These are phyloP conservation scores for Loxodes magnus DNA, from an alignment of 73 alveolate species.

Conservation along the genomic window DNA sequence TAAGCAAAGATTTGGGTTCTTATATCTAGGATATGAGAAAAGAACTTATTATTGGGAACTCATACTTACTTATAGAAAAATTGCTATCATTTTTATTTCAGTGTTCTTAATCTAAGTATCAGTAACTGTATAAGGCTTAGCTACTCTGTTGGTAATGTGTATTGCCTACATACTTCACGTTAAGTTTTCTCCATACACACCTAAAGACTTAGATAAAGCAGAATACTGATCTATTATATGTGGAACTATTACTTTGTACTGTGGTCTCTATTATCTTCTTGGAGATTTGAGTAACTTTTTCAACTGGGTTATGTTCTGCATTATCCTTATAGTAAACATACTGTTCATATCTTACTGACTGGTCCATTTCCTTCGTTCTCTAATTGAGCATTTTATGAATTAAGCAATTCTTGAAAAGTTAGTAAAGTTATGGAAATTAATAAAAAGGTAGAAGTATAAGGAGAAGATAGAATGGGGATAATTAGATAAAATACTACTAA, in stretches of 20 bases:
- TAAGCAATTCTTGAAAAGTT: too few relatives aligned
- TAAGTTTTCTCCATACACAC: not conserved
- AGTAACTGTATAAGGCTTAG: not conserved
- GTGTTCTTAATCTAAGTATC: conserved; percentile 13
- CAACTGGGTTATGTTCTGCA: too few relatives aligned
- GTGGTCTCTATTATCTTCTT: conserved; percentile 2
- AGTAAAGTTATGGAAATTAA: too few relatives aligned
- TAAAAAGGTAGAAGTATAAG: too few relatives aligned
- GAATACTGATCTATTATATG: not conserved
- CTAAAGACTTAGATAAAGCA: not conserved
- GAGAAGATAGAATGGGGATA: too few relatives aligned
- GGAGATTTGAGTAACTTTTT: not conserved
- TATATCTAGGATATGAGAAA: conserved; percentile 39
- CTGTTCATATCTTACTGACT: too few relatives aligned
- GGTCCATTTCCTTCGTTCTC: too few relatives aligned
- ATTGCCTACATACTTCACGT: not conserved
- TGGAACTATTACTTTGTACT: not conserved
- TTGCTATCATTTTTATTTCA: conserved; percentile 21
- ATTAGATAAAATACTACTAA: too few relatives aligned
- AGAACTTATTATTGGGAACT: conserved; percentile 44
- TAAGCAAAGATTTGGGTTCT: conserved; percentile 39
- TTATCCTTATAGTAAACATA: too few relatives aligned
- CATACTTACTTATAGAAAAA: conserved; percentile 36
- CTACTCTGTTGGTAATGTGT: not conserved
- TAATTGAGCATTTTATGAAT: too few relatives aligned